Conservation (phyloP, 805 yeast genomes). For the Cyberlindnera mississippiensis region DNA sequence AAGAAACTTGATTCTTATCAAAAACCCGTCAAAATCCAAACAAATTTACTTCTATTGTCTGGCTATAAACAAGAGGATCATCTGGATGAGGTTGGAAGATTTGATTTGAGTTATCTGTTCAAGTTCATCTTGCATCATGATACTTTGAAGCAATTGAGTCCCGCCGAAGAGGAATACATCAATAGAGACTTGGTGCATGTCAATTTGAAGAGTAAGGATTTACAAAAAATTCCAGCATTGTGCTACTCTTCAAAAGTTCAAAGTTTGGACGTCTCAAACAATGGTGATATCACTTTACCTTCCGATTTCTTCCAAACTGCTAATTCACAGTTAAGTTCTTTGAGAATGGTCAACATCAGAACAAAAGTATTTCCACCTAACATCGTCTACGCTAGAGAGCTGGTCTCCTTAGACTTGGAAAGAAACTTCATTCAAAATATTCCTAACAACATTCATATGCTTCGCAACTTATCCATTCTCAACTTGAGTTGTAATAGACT, state of each 20-base stretch:
- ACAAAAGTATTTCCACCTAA: constrained; percentile 71
- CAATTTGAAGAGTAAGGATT: constrained; percentile 63
- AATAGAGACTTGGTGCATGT: constrained; percentile 68
- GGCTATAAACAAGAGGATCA: constrained; percentile 81
- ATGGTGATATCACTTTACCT: constrained; percentile 82
- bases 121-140: constrained; percentile 71
- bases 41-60: constrained; percentile 63
- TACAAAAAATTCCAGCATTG: constrained; percentile 81
- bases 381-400: constrained; percentile 61
- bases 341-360: constrained; percentile 70
- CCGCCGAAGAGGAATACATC: constrained; percentile 67
- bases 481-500: constrained; percentile 76
- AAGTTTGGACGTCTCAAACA: constrained; percentile 75
- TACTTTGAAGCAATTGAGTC: constrained; percentile 53
- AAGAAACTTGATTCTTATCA: constrained; percentile 71
- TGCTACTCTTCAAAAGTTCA: constrained; percentile 81
- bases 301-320: constrained; percentile 76
- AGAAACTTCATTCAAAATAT: constrained; percentile 69
- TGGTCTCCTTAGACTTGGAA: constrained; percentile 68
- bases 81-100: constrained; percentile 73
- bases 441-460: constrained; percentile 51
- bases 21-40: constrained; percentile 73
- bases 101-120: constrained; percentile 77
- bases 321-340: constrained; percentile 63
- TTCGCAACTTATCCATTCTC: constrained; percentile 52